phyloP scores from a whole-genome alignment of 2,329 filamentous ascomycete species.

The Colletotrichum horii region DNA sequence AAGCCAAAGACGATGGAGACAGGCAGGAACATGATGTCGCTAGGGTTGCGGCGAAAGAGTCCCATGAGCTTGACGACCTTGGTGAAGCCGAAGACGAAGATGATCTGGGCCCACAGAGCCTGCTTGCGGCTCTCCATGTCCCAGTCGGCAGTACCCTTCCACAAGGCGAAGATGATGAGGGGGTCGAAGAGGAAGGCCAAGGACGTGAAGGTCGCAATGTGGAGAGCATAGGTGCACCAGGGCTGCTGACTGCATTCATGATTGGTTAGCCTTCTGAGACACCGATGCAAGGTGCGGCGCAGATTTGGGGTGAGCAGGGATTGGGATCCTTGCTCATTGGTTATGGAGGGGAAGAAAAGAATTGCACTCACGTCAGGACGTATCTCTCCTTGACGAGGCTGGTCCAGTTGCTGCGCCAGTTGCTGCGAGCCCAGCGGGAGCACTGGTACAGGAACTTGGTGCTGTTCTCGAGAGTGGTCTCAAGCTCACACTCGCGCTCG shows the following conservation, averaged over 20 bases:
- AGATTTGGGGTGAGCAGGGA: not conserved
- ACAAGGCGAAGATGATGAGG: constrained; percentile 71
- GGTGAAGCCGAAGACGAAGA: constrained; percentile 81
- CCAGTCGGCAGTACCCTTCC: constrained; percentile 71
- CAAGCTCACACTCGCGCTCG: constrained; percentile 86
- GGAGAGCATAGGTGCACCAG: constrained; percentile 93
- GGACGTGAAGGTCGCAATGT: constrained; percentile 90
- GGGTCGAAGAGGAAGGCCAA: constrained; percentile 82
- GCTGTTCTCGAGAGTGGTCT: constrained; percentile 91
- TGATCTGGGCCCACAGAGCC: constrained; percentile 65
- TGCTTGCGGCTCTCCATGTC: constrained; percentile 54
- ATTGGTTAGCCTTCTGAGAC: constrained; percentile 22
- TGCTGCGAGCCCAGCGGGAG: constrained; percentile 93
- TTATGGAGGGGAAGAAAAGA: constrained; percentile 9
- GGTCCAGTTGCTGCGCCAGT: constrained; percentile 96
- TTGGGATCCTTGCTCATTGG: not conserved
- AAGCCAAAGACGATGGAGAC: constrained; percentile 92
- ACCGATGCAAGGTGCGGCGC: not conserved
- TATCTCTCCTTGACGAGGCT: constrained; percentile 84
- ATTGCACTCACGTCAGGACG: constrained; percentile 79
- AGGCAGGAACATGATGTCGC: constrained; percentile 79
- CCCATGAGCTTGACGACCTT: constrained; percentile 92
- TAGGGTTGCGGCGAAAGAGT: constrained; percentile 83
- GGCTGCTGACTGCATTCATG: constrained; percentile 73
- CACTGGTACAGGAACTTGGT: constrained; percentile 92